Evolutionary conservation across 306 rosid species (phyloP).

Genomic region (Lupinus albus): DNA sequence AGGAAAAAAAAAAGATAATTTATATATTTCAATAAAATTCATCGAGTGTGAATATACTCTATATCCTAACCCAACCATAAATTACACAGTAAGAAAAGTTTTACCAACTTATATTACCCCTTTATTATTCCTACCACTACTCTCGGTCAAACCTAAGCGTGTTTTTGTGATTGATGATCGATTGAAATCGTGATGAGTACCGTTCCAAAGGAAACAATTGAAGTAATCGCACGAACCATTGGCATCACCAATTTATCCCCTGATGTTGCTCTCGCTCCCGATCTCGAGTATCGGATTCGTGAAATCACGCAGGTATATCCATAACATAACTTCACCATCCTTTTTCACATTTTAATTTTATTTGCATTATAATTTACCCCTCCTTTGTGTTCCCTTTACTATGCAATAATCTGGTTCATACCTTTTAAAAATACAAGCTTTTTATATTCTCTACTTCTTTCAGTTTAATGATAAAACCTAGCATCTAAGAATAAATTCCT

Average conservation of each 20-base stretch:
- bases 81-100: too few relatives aligned
- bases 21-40: too few relatives aligned
- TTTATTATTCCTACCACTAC: too few relatives aligned
- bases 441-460: too few relatives aligned
- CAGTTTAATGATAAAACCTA: background rate
- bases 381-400: background rate
- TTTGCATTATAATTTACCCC: background rate
- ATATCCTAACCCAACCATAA: too few relatives aligned
- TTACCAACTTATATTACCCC: too few relatives aligned
- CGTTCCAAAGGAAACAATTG: conserved; percentile 88
- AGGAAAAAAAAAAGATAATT: too few relatives aligned
- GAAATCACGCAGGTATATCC: conserved; percentile 90
- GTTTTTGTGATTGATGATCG: background rate
- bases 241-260: conserved; percentile 78
- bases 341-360: conserved; percentile 16
- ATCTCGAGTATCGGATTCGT: conserved; percentile 86
- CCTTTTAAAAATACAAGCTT: background rate
- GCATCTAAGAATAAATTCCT: background rate
- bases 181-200: conserved; percentile 54
- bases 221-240: conserved; percentile 84
- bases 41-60: too few relatives aligned
- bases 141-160: background rate
- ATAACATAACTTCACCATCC: too few relatives aligned
- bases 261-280: conserved; percentile 86
- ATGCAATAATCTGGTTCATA: background rate